Base-by-base conservation (phyloP, 1,284 basidiomycete species). In the Amylostereum areolatum region DNA sequence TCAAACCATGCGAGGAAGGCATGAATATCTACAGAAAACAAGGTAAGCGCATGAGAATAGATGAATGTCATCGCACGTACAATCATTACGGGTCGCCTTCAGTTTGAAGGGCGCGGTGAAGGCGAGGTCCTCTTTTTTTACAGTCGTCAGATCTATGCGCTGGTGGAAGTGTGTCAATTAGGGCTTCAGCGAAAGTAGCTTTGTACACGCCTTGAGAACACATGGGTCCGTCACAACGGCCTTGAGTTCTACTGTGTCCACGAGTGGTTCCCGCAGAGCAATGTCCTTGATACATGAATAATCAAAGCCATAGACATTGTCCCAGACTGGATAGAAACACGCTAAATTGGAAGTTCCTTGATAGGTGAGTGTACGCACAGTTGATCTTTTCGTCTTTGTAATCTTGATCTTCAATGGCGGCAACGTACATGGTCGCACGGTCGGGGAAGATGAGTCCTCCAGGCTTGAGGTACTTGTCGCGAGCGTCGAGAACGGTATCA, bases 1-100 rank as follows among this genome's bases (percentile, higher is more conserved):
- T 99, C 97, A 70, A 99, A 99, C 97, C 97, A 99, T 35, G 94
- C 95, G 48, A 99, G 83, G 83, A 98, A 97, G n/a, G 97, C 97
- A 64, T 99, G 97, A 18, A 96, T 79, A 66, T 93, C 93, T 96
- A 57, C 42, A 33, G 45, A 45, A 49, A 54, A 29, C 45, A 36
- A 49, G 30, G 52, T 41, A 24, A 32, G 36, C 50, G 12, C 31
- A 25, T 40, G 37, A 43, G 33, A 18, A 50, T 43, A 18, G 18
- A 18, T 18, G 18, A 18, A 18, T 18, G 18, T 18, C 18, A 18
- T 30, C 39, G 44, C 2, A 74, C 85, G 57, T 60, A 95, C 93
- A 98, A 66, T 99, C 97, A 65, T 93, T 89, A 50, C 97, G 81
- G 43, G 91, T 95, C 8, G 87, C 88, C 45, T 74, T 83, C 48